phyloP scores from a whole-genome alignment of 352 stramenopile genomes.

The Pythium volutum region DNA sequence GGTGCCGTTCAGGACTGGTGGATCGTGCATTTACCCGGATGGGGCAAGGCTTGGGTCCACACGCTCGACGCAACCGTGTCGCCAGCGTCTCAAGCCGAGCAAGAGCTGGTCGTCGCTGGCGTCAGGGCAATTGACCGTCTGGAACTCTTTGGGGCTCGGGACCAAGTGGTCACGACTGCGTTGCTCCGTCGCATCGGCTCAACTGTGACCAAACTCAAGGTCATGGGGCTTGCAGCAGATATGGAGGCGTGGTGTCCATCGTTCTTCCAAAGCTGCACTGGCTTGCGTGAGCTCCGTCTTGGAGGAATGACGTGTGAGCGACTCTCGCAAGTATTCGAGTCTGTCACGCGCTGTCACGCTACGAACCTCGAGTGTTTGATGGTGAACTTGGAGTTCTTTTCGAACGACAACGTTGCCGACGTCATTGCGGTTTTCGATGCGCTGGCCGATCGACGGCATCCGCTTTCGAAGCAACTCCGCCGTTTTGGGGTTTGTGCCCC shows the following conservation, averaged over 20 bases:
- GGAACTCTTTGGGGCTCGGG: neutral
- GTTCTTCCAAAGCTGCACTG: neutral
- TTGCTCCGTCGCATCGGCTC: neutral
- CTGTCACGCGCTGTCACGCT: neutral
- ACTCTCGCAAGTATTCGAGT: neutral
- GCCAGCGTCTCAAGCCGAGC: neutral
- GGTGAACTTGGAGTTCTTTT: neutral
- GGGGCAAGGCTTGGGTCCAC: slow-evolving; percentile 1
- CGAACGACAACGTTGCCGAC: neutral
- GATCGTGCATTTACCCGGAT: neutral
- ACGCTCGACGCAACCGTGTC: neutral
- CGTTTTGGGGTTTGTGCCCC: neutral
- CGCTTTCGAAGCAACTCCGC: neutral
- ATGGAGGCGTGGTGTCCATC: neutral
- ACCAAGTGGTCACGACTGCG: neutral
- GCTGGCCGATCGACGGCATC: neutral
- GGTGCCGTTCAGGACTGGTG: neutral
- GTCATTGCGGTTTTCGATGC: neutral
- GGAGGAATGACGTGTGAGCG: neutral
- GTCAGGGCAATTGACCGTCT: neutral
- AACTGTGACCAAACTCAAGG: neutral
- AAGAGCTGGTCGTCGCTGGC: neutral
- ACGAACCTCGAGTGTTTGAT: neutral
- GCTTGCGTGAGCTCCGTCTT: neutral
- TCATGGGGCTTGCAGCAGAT: neutral